Evolutionary conservation across 2,329 filamentous ascomycete genomes (phyloP), one percentile per base, ranked within the genome.

Genomic region (Pezicula carpinea): DNA sequence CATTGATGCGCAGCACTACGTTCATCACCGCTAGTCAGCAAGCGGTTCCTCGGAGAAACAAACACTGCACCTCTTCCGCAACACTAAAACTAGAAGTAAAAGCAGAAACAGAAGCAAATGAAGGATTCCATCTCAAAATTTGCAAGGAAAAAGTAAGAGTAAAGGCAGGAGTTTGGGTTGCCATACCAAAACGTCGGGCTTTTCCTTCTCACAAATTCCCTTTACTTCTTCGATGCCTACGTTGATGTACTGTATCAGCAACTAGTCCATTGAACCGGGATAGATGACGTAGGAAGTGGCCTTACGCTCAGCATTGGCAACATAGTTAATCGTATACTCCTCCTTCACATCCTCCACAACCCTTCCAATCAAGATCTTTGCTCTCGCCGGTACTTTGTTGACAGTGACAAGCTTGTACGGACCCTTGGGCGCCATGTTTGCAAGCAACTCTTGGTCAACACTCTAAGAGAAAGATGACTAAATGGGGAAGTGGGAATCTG

Each of bases 321-420:
- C 71, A 59, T 87, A 72, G 32, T 75, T 68, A 53, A 87, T 85
- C 1, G 72, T 78, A 63, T 85, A 87, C 33, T 67, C 68, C 46
- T 83, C 80, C 60, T 80, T 82, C 26, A 87, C 64, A 11, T 72
- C 74, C 47, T 83, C 78, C 10, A 76, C 71, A 32, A 87, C 64
- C 0, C 78, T 73, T 10, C 82, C 82, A 56, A 85, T 77, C 29
- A 87, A 65, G 6, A 70, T 66, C 65, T 80, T 78, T 29, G 83
- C 83, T 47, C 82, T 72, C 52, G 84, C 82, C 1, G 83, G 82
- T 2, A 76, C 80, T 1, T 76, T 85, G 66, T 86, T 87, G 54
- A 87, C 81, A 2, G 81, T 87, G 23, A 85, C 75, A 11, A 87
- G 74, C 56, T 71, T 76, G 66, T 74, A 86, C 3, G 80, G 80